Base-by-base conservation (phyloP, 768 basidiomycete genomes). In the Termitomyces sp. region DNA sequence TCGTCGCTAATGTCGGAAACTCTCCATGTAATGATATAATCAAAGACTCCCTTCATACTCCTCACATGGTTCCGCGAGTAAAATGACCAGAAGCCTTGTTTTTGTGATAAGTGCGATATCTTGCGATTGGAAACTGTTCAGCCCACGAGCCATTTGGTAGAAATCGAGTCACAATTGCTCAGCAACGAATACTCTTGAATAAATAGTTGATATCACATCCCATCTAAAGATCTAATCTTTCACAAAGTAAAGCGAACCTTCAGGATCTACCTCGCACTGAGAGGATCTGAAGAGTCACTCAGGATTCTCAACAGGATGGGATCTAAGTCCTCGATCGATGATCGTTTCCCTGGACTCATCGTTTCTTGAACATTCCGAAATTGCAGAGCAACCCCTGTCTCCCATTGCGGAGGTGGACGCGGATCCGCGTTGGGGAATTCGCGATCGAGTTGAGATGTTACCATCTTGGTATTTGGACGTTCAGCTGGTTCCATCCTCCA, bases 401-500 rank as follows among this genome's bases (percentile, higher is more conserved):
- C 23, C 55, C 55, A 56, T 44, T 48, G 55, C 5, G 46, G 46
- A 38, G 35, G 33, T 16, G 46, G 55, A 20, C 46, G 55, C 2
- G 23, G 35, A 38, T 56, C 55, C n/a, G n/a, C 4, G 8, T 8
- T 20, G 4, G 46, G 46, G 23, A 5, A 28, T 47, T 35, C 46
- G 16, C 1, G 13, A 23, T 30, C 14, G 23, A 56, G 55, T 23
- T 35, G 35, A 13, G 20, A 20, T 28, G 16, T 18, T 13, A 56
- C 46, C 30, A 8, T 36, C 9, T 32, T 28, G 6, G 56, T 60
- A 8, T 51, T 13, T 3, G 70, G 71, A 12, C 70, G 66, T 12
- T 54, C 52, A 9, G 32, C 48, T 1, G 71, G 67, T 16, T 64
- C 44, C 14, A 55, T 48, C 8, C 40, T 40, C 71, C 71, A 72